Conservation (phyloP, 371 early-diverging fungal species). For the Rhizopus microsporus region DNA sequence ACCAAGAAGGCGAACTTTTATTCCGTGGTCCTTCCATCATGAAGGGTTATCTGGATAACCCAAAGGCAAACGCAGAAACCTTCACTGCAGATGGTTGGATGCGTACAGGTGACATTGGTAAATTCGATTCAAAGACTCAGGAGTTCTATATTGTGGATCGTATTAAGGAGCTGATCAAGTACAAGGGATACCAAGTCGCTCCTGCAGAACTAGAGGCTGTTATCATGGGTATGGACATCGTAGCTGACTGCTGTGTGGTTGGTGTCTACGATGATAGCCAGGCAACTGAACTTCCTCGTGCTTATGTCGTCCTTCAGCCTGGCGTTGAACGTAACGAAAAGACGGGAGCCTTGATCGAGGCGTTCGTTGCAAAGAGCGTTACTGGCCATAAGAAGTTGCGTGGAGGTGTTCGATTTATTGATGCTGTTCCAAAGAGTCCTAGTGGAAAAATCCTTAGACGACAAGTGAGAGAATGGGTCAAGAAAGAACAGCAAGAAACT, state of each 20-base stretch:
- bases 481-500: constrained; percentile 29
- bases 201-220: constrained; percentile 27
- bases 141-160: constrained; percentile 70
- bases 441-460: constrained; percentile 84
- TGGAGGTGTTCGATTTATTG: constrained; percentile 77
- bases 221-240: constrained; percentile 19
- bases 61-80: constrained; percentile 64
- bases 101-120: constrained; percentile 85
- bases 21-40: constrained; percentile 83
- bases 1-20: constrained; percentile 73
- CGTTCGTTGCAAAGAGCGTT: constrained; percentile 61
- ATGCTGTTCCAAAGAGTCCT: constrained; percentile 73
- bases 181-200: constrained; percentile 69
- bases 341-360: constrained; percentile 28
- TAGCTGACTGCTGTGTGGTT: constrained; percentile 78
- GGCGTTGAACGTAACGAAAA: constrained; percentile 17
- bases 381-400: constrained; percentile 78
- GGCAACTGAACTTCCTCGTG: constrained; percentile 81
- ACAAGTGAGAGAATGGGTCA: constrained; percentile 42
- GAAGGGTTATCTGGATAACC: constrained; percentile 72
- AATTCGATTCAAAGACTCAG: constrained; percentile 56
- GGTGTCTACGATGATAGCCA: constrained; percentile 52
- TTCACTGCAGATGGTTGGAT: constrained; percentile 68
- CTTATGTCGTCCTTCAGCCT: constrained; percentile 66
- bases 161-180: constrained; percentile 77